Evolutionary conservation across 176 grass and related monocot species (phyloP), one percentile per base, ranked within the genome.

Genomic region (Metroxylon sagu): DNA sequence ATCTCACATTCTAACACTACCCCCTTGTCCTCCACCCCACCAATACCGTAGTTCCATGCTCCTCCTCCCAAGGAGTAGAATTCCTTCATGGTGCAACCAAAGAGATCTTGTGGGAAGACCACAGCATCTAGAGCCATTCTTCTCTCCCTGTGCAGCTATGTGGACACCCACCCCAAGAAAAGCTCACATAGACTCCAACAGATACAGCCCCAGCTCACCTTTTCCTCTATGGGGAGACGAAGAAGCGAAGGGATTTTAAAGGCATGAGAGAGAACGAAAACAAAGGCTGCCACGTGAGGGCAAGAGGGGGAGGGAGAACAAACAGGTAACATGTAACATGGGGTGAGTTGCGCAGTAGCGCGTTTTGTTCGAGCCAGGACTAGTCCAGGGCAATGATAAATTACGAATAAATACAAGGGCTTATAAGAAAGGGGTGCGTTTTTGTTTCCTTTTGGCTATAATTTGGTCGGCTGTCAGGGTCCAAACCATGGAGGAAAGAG

Each of bases 361-460:
- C 8, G 31, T 39, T 39, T 39, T 39, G 7, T 39, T 39, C 2
- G 31, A 0, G 7, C 31, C 10, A 39, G 31, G 31, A 12, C 2
- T 23, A 43, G 10, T 12, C 8, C 12, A 14, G 35, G 35, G 35
- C 1, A 2, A 43, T 12, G 7, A 43, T 12, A 43, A 43, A 43
- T 43, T 43, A 14, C 35, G 35, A 43, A 43, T 43, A 14, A 43
- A 14, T 10, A 43, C 35, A 14, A 43, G 35, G 35, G 35, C 8
- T 43, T 43, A 43, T 43, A 43, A 10, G 35, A 43, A 43, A 62
- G 79, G 75, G 68, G 56, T 80, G 29, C 1, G 49, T 15, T 64
- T 69, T 59, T 70, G 72, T 63, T 63, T 62, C 71, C 66, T 81
- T 89, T 85, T 75, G 74, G 74, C 56, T 50, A 71, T 85, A 62